Evolutionary conservation across 768 basidiomycete genomes (phyloP).

Genomic region (Tricholoma saponaceum): DNA sequence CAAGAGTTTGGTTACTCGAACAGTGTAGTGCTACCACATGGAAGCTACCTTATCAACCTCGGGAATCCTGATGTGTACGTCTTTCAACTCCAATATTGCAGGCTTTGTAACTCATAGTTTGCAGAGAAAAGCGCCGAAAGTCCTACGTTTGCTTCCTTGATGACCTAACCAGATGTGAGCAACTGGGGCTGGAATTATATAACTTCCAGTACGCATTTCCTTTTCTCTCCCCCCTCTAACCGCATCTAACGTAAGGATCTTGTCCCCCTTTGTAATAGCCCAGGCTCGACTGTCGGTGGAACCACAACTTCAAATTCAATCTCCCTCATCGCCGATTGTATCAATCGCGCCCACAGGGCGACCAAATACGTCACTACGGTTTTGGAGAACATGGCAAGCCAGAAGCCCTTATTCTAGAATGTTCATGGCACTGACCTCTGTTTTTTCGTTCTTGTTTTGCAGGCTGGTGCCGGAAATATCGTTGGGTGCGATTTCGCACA

Average conservation of each 20-base stretch:
- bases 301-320: conserved; percentile 59
- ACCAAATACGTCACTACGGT: conserved; percentile 59
- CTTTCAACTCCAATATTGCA: background rate
- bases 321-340: conserved; percentile 59
- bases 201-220: conserved; percentile 73
- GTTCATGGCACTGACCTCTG: background rate
- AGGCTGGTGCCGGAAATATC: conserved; percentile 81
- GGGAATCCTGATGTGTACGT: conserved; percentile 74
- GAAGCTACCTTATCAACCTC: conserved; percentile 82
- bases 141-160: conserved; percentile 80
- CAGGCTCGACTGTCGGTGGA: conserved; percentile 78
- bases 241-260: background rate
- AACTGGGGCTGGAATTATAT: conserved; percentile 67
- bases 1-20: conserved; percentile 55
- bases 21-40: conserved; percentile 72
- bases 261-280: conserved; percentile 30
- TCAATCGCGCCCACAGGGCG: conserved; percentile 68
- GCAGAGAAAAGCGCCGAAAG: conserved; percentile 62
- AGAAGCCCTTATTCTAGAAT: background rate
- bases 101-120: background rate
- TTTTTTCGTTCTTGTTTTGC: background rate
- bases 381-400: conserved; percentile 76
- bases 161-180: conserved; percentile 74
- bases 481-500: conserved; percentile 71
- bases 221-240: background rate